Evolutionary conservation across 352 stramenopile species (phyloP), one percentile per base, ranked within the genome.

Genomic region (Phytopythium boreale): DNA sequence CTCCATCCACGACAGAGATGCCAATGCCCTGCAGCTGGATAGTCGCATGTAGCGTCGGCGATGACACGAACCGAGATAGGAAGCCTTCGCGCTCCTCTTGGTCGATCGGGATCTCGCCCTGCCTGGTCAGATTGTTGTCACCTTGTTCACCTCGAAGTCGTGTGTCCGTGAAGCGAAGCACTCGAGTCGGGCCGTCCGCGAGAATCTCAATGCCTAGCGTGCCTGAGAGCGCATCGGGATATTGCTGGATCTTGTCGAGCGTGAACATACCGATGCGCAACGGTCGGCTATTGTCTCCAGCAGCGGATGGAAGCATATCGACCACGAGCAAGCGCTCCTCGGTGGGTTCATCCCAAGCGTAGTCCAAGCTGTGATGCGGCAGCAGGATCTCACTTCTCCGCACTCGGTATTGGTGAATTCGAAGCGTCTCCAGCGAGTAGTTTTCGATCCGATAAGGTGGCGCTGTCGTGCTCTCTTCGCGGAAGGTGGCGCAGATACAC

Each of bases 371-470:
- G 56, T 96, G 88, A 62, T 96, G 87, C 24, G 88, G 88, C 22
- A 96, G 68, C 36, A 96, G 60, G 61, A 95, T 93, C 44, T 96
- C 88, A 69, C 85, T 94, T 43, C 79, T 82, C 34, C 84, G 82
- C 3, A 96, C 88, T 27, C 84, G 76, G 37, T 90, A 80, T 64
- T 95, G 88, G 39, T 96, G 87, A 26, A 92, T 84, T 51, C 88
- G 87, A 55, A 96, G 76, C 22, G 88, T 96, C 67, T 96, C 88
- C 20, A 96, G 64, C 29, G 88, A 96, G 70, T 93, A 96, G 46
- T 96, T 96, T 37, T 96, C 88, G 37, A 96, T 83, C 22, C 88
- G 87, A 64, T 95, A 96, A 34, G 88, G 88, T 5, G 88, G 87
- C 7, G 79, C 83, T 59, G 77, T 91, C 8, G 81, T 88, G 31